Base-by-base conservation (phyloP, 2,329 filamentous ascomycete species). In the Phialophora chinensis region DNA sequence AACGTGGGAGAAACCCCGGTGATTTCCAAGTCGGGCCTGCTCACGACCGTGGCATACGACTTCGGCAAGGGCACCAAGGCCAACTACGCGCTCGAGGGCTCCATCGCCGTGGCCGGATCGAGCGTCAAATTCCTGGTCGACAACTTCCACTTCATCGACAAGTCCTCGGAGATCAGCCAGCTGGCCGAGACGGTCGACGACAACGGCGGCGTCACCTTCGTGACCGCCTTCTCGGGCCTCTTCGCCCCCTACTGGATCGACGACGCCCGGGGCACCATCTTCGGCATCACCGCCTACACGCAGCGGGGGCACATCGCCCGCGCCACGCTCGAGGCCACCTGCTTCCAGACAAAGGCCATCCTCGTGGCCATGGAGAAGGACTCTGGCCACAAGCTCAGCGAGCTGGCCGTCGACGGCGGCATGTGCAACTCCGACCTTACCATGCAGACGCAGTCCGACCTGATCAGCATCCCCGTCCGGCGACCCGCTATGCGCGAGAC, bases 241-340 rank as follows among this genome's bases (percentile, higher is more conserved):
- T 96, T 96, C 76, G 93, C 93, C 0, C 93, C 93, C 0, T 96
- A 97, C 79, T 97, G 93, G 93, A 94, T 96, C 68, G 92, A 96
- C 75, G 91, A 96, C 79, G 92, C 92, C 23, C 90, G 93, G 77
- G 93, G 93, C 66, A 96, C 93, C 4, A 87, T 95, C 63, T 93
- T 94, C 73, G 92, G 92, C 56, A 89, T 96, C 70, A 95, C 92
- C 0, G 90, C 93, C 73, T 90, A 93, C 80, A 97, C 93, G 0
- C 86, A 92, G 75, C 89, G 89, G 73, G 91, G 91, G 17, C 93
- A 97, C 77, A 92, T 97, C 73, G 92, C 92, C 53, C 89, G 93
- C 67, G 93, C 93, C 42, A 96, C 93, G 0, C 87, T 97, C 61
- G 93, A 97, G 79, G 92, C 93, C 4, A 93, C 91, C 44, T 96